Evolutionary conservation across 108 stramenopile species (phyloP).

Genomic region (Phaeodactylum tricornutum): DNA sequence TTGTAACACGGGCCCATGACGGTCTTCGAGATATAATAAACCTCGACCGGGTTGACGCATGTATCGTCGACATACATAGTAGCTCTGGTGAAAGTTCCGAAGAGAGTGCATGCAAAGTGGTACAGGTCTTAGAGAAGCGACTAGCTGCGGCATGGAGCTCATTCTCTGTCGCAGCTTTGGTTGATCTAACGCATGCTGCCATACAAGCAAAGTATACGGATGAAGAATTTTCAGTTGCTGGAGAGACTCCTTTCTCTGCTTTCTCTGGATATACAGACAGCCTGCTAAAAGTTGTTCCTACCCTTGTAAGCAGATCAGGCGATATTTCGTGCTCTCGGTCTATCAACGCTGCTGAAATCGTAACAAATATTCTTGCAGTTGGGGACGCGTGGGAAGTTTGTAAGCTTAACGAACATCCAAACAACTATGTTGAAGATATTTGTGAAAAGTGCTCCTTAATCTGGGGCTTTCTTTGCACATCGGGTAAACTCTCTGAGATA

Average conservation of each 20-base stretch:
- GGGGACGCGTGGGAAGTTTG: constrained; percentile 58
- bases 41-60: constrained; percentile 52
- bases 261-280: constrained; percentile 23
- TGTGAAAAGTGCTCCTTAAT: constrained; percentile 29
- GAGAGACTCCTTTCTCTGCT: constrained; percentile 8
- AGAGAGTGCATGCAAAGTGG: constrained; percentile 12
- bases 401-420: constrained; percentile 54
- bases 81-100: constrained; percentile 2
- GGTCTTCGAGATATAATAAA: constrained; percentile 53
- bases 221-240: constrained; percentile 2
- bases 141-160: constrained; percentile 46
- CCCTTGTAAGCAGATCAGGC: constrained; percentile 22
- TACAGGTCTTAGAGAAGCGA: constrained; percentile 35
- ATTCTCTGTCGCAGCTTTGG: constrained; percentile 27
- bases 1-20: constrained; percentile 35
- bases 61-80: constrained; percentile 14
- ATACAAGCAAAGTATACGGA: no score
- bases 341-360: constrained; percentile 14
- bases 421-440: constrained; percentile 71
- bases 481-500: constrained; percentile 28
- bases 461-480: constrained; percentile 31
- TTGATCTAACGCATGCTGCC: constrained; percentile 19
- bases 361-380: constrained; percentile 31
- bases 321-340: constrained; percentile 24
- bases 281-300: constrained; percentile 11